Percentiles rank a stretch among this genome's conserved stretches.
These are phyloP conservation scores for Rhodotorula sp. DNA, from an alignment of 1,284 basidiomycete species.

Conservation along the genomic window DNA sequence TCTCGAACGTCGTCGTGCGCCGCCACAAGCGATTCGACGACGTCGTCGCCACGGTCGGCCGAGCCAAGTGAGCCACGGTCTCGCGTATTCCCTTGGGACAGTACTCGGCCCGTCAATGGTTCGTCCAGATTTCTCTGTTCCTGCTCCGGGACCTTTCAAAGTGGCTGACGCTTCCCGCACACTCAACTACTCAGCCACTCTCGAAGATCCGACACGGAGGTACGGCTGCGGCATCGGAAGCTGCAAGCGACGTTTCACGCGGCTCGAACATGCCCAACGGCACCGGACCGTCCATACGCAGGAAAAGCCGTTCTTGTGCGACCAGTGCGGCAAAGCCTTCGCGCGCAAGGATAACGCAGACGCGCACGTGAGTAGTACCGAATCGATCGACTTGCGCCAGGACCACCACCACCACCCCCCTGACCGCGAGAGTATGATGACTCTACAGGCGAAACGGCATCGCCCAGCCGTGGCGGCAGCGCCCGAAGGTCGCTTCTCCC, in stretches of 20 bases:
- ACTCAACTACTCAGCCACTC: not conserved
- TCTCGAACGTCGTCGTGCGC: not conserved
- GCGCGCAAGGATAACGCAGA: conserved; percentile 9
- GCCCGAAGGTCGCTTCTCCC: too few relatives aligned
- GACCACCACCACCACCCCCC: too few relatives aligned
- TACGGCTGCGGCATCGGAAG: not conserved
- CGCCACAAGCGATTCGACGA: not conserved
- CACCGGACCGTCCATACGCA: not conserved
- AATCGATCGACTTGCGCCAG: not conserved
- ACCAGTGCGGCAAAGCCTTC: conserved; percentile 2
- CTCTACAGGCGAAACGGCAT: too few relatives aligned
- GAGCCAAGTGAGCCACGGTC: too few relatives aligned
- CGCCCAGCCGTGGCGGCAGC: too few relatives aligned
- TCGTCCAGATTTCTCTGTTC: not conserved
- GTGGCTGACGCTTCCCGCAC: not conserved
- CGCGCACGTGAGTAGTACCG: not conserved
- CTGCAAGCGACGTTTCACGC: not conserved
- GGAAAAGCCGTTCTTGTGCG: not conserved
- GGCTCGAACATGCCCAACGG: not conserved
- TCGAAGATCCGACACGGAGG: not conserved
- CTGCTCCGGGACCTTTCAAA: not conserved
- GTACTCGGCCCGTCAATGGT: too few relatives aligned
- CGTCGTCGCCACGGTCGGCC: too few relatives aligned
- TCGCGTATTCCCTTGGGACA: too few relatives aligned
- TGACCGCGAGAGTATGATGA: too few relatives aligned